These are phyloP conservation scores for Ophiostoma piceae DNA, from an alignment of 2,329 filamentous ascomycete genomes.

Conservation along the genomic window DNA sequence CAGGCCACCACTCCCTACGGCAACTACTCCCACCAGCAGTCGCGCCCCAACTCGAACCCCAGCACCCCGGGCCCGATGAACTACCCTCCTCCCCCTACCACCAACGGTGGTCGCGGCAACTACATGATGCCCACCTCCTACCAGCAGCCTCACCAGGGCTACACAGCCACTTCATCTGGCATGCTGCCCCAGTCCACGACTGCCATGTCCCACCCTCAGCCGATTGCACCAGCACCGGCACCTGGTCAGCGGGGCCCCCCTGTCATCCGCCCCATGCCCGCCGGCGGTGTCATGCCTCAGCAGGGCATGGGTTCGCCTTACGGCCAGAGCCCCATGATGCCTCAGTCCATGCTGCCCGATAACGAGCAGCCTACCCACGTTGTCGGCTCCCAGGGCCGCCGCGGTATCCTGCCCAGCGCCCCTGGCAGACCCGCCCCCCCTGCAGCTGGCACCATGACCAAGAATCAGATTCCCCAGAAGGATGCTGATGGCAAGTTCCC, in stretches of 20 bases:
- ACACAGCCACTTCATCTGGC: slow-evolving; percentile 46
- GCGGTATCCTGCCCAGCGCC: slow-evolving; percentile 86
- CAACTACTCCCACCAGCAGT: slow-evolving; percentile 55
- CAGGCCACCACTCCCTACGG: slow-evolving; percentile 48
- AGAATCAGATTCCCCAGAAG: slow-evolving; percentile 85
- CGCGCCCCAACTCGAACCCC: slow-evolving; percentile 55
- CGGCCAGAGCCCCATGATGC: slow-evolving; percentile 52
- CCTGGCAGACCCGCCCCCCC: slow-evolving; percentile 77
- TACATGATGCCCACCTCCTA: slow-evolving; percentile 53
- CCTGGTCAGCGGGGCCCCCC: slow-evolving; percentile 51
- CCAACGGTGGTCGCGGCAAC: slow-evolving; percentile 46
- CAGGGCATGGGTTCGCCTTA: slow-evolving; percentile 56
- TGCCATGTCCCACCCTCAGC: slow-evolving; percentile 65
- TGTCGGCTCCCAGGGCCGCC: slow-evolving; percentile 86
- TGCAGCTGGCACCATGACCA: slow-evolving; percentile 61
- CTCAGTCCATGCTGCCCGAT: slow-evolving; percentile 51
- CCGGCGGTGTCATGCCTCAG: slow-evolving; percentile 58
- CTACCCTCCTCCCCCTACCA: slow-evolving; percentile 45
- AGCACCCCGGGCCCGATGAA: slow-evolving; percentile 57
- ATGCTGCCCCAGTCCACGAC: slow-evolving; percentile 65
- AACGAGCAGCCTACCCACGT: slow-evolving; percentile 75
- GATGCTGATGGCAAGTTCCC: slow-evolving; percentile 97
- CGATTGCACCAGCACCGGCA: slow-evolving; percentile 66
- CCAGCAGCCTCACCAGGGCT: slow-evolving; percentile 50
- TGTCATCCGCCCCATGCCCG: slow-evolving; percentile 64